Evolutionary conservation across 768 basidiomycete genomes (phyloP).

Genomic region (Leccinum sublutescens): DNA sequence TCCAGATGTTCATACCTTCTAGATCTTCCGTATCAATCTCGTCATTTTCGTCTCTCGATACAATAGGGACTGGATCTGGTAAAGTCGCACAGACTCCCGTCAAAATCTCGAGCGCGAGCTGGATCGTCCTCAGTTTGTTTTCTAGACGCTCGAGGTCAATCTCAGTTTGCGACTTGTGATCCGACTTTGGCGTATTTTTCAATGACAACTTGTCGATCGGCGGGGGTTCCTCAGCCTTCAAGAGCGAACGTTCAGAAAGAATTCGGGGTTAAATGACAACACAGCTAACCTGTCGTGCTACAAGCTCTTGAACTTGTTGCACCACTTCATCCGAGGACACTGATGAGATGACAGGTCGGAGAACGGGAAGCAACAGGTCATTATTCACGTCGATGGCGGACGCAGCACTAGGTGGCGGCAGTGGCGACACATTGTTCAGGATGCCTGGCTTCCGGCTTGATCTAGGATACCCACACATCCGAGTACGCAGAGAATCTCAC

Average conservation of each 20-base stretch:
- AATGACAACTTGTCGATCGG: slow-evolving; percentile 56
- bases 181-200: slow-evolving; percentile 68
- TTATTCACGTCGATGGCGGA: slow-evolving; percentile 68
- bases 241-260: slow-evolving; percentile 1
- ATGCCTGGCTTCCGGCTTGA: slow-evolving; percentile 49
- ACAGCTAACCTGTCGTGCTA: slow-evolving; percentile 47
- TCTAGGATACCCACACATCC: background rate
- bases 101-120: slow-evolving; percentile 83
- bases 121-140: slow-evolving; percentile 64
- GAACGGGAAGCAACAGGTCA: slow-evolving; percentile 67
- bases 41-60: background rate
- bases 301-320: slow-evolving; percentile 48
- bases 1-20: background rate
- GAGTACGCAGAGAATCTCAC: slow-evolving; percentile 38
- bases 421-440: slow-evolving; percentile 70
- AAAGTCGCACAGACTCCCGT: slow-evolving; percentile 81
- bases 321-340: slow-evolving; percentile 53
- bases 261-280: background rate
- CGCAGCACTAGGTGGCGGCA: slow-evolving; percentile 63
- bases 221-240: slow-evolving; percentile 46
- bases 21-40: background rate
- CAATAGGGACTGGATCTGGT: background rate
- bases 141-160: slow-evolving; percentile 74
- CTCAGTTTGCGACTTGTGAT: slow-evolving; percentile 71
- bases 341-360: slow-evolving; percentile 63